A percentile compares a stretch with the other conserved stretches of the same genome.
phyloP scores from a whole-genome alignment of 2,329 filamentous ascomycete species.

The Celoporthe dispersa region DNA sequence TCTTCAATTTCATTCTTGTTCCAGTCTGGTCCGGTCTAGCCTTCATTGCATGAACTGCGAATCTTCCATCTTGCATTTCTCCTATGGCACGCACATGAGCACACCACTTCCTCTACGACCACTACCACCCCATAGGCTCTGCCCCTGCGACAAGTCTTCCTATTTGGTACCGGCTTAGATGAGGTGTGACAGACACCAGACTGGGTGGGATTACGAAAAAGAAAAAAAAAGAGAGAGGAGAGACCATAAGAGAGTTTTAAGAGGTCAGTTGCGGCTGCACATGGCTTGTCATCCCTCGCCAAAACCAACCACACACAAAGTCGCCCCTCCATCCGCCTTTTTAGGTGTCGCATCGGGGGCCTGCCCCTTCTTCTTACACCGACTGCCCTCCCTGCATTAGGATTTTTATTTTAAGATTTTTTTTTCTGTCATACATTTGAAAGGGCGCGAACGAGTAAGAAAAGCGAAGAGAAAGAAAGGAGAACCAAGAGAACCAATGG shows the following conservation, averaged over 20 bases:
- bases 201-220: not conserved
- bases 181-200: conserved; percentile 4
- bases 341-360: conserved; percentile 16
- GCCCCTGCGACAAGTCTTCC: not conserved
- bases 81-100: not conserved
- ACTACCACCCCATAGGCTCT: not conserved
- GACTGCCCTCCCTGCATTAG: conserved; percentile 28
- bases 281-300: conserved; percentile 13
- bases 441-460: conserved; percentile 5
- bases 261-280: conserved; percentile 20
- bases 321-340: conserved; percentile 18
- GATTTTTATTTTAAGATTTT: not conserved
- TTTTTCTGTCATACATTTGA: not conserved
- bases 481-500: not conserved
- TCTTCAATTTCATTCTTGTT: too few relatives aligned
- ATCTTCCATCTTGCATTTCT: conserved; percentile 10
- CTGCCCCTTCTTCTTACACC: conserved; percentile 13
- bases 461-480: not conserved
- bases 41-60: conserved; percentile 14
- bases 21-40: not conserved
- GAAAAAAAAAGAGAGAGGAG: not conserved
- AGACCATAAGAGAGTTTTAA: not conserved
- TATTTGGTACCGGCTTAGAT: conserved; percentile 1
- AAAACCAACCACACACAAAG: conserved; percentile 18
- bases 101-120: not conserved